Evolutionary conservation across 495 filamentous ascomycete species (phyloP).

Genomic region (Amorphotheca resinae): DNA sequence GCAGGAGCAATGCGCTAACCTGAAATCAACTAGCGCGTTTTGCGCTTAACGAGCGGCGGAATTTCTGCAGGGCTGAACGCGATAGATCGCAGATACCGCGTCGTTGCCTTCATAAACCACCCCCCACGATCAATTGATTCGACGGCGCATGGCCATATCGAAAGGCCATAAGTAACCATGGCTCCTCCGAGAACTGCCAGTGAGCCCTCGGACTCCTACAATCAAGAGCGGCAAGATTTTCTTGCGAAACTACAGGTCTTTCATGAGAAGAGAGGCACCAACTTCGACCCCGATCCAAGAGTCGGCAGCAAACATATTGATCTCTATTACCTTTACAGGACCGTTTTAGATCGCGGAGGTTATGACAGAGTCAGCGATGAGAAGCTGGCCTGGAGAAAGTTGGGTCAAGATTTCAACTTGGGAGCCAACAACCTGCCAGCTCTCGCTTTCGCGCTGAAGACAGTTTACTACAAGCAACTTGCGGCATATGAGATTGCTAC

Average conservation of each 20-base stretch:
- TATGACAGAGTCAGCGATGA: conserved; percentile 72
- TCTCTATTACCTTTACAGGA: conserved; percentile 55
- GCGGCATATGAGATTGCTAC: conserved; percentile 69
- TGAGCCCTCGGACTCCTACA: conserved; percentile 5
- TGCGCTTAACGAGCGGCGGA: neutral
- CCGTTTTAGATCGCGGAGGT: conserved; percentile 56
- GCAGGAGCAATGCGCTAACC: neutral
- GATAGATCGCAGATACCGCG: neutral
- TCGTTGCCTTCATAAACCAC: neutral
- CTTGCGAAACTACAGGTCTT: conserved; percentile 51
- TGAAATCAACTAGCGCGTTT: neutral
- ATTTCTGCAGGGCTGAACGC: neutral
- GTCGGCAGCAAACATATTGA: conserved; percentile 60
- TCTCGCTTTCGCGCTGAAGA: conserved; percentile 65
- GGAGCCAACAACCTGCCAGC: conserved; percentile 53
- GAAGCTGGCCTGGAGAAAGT: conserved; percentile 64
- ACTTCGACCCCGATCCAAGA: conserved; percentile 58
- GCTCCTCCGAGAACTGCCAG: conserved; percentile 9
- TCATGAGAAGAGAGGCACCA: conserved; percentile 60
- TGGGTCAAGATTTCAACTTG: conserved; percentile 53
- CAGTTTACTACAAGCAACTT: conserved; percentile 71
- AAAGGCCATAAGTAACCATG: conserved; percentile 8
- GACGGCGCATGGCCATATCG: conserved; percentile 10
- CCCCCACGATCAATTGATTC: neutral
- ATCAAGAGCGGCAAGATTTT: conserved; percentile 52